phyloP scores from a whole-genome alignment of 2,329 filamentous ascomycete species.

The Byssothecium circinans region DNA sequence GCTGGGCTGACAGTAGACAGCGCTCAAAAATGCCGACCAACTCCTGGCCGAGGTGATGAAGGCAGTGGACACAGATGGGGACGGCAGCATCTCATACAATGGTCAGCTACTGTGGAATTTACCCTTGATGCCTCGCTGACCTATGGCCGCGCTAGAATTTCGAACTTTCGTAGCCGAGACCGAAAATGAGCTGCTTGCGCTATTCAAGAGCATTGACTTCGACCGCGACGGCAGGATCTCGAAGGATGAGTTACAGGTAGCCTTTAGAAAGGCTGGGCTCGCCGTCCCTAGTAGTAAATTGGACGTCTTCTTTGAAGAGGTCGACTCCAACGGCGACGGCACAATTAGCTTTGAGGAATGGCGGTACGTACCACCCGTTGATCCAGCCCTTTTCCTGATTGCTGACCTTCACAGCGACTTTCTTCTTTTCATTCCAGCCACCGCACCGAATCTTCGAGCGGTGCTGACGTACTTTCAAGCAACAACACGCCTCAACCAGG shows the following conservation, averaged over 20 bases:
- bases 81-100: constrained; percentile 88
- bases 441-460: constrained; percentile 72
- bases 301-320: constrained; percentile 82
- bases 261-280: constrained; percentile 78
- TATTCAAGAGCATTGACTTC: constrained; percentile 86
- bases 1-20: constrained; percentile 45
- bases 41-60: constrained; percentile 80
- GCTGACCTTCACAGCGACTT: constrained; percentile 65
- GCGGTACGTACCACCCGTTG: constrained; percentile 65
- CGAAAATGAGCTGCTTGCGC: constrained; percentile 75
- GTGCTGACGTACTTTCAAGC: constrained; percentile 91
- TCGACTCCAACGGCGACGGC: constrained; percentile 87
- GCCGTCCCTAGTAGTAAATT: constrained; percentile 76
- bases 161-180: constrained; percentile 83
- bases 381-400: constrained; percentile 3
- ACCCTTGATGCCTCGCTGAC: constrained; percentile 17
- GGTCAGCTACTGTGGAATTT: constrained; percentile 53
- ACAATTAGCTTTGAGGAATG: constrained; percentile 90
- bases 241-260: constrained; percentile 76
- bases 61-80: constrained; percentile 81
- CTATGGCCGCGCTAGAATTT: constrained; percentile 67
- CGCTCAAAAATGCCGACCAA: constrained; percentile 86
- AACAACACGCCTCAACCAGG: constrained; percentile 83
- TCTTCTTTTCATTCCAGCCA: constrained; percentile 79
- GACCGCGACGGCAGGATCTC: constrained; percentile 85